Percentiles rank a stretch among this genome's conserved stretches.
Evolutionary conservation across 2,329 filamentous ascomycete species (phyloP).

Genomic region (Esteya vermicola): DNA sequence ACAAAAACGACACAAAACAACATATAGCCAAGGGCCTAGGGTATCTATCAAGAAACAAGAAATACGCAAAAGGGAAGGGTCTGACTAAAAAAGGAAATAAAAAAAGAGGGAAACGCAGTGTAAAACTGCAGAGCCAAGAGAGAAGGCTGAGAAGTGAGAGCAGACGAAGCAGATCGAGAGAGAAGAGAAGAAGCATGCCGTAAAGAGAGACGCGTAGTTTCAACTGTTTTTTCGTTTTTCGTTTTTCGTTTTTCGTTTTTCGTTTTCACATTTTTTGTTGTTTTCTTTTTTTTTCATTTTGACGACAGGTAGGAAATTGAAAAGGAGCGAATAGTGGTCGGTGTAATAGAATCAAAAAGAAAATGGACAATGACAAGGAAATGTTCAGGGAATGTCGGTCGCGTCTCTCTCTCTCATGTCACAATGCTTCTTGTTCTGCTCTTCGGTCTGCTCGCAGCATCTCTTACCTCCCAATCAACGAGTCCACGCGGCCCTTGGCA

Average conservation of each 20-base stretch:
- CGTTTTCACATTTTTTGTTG: conserved; percentile 7
- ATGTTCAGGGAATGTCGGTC: conserved; percentile 6
- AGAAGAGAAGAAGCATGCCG: neutral
- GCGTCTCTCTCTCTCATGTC: neutral
- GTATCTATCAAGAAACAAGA: conserved; percentile 1
- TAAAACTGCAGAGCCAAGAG: neutral
- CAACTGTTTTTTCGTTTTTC: conserved; percentile 8
- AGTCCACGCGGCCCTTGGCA: conserved; percentile 17
- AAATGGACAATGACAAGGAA: conserved; percentile 4
- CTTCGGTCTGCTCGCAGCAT: neutral
- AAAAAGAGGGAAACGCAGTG: neutral
- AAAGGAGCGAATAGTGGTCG: conserved; percentile 16
- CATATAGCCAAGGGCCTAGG: neutral
- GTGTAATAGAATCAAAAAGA: conserved; percentile 8
- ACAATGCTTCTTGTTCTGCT: neutral
- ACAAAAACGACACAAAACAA: neutral
- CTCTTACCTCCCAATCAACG: neutral
- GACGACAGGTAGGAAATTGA: conserved; percentile 9
- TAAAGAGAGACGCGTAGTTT: neutral
- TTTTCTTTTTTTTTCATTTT: conserved; percentile 6
- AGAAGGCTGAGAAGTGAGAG: neutral
- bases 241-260: conserved; percentile 1
- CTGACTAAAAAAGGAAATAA: neutral
- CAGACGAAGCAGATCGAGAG: neutral
- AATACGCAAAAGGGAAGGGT: neutral